Base-by-base conservation (phyloP, 768 basidiomycete genomes). In the Serendipita sp. region DNA sequence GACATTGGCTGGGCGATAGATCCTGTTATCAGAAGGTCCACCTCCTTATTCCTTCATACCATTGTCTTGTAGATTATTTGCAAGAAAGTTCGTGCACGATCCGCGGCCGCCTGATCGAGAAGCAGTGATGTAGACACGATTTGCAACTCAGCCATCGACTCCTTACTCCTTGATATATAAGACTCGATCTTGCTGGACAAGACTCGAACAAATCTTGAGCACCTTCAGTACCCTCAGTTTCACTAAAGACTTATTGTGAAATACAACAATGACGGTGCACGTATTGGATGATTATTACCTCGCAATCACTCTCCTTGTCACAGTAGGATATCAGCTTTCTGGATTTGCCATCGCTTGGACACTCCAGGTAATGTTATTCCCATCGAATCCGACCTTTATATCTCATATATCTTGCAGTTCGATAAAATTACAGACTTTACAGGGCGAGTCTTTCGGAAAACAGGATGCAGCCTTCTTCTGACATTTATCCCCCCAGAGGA, bases 371-470 rank as follows among this genome's bases (percentile, higher is more conserved):
- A 34, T 69, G 44, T 23, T 37, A 33, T n/a, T 50, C 13, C 2
- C 27, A 23, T 27, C 15, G 29, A 45, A 36, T 37, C 23, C 15
- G 11, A 27, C 8, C 44, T 36, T 27, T 15, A 63, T 50, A 27
- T 40, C 55, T 27, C 11, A 29, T 2, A 40, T 18, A 60, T 40
- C 36, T 36, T 44, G 1, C 64, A 85, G 74, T 84, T 86, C 68
- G 85, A 87, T 73, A 86, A 87, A 71, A 82, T 86, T 50, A 86
- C 85, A 11, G 85, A 86, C 72, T 82, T 85, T 64, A 84, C 81
- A 2, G 82, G 82, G 67, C 79, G 34, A 27, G 55, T 36, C 80
- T 78, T 40, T 16, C 23, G 74, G 67, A 64, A 62, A 62, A 66
- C 64, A 58, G 37, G 37, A 5, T 13, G 4, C 13, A 40, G 53